Evolutionary conservation across 1,284 basidiomycete species (phyloP), one percentile per base, ranked within the genome.

Genomic region (Pyrrhoderma noxium): DNA sequence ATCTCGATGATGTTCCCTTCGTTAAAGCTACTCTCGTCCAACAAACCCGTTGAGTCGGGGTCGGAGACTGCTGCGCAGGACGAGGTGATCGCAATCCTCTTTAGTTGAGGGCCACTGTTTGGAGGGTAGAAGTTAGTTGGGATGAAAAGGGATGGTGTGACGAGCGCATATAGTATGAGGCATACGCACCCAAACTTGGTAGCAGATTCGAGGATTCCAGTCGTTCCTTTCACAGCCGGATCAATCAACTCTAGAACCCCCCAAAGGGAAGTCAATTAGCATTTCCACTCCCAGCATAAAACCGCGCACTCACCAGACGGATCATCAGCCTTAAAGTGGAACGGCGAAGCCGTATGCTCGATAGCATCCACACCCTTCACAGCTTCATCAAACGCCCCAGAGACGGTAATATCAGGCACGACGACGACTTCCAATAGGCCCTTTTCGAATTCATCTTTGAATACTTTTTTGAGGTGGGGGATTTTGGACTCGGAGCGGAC

Each of bases 301-400:
- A 27, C 13, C 8, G 19, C 16, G 3, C 23, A 38, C 52, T 45
- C 5, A 60, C 64, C 70, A 27, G 67, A 52, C 22, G 70, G 69
- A 48, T 70, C 65, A 41, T 64, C 59, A 14, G 62, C 63, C 2
- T 64, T 59, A 47, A 67, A 62, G 51, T 65, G 62, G 57, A 70
- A 69, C 9, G 74, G 74, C 13, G 72, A 72, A 1, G 73, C 73
- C 40, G 69, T 72, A 64, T 77, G 74, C 35, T 65, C 65, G 38
- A 75, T 77, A 3, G 70, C 82, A 56, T 80, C 76, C 0, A 86
- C 76, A 1, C 71, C 82, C 61, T 79, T 79, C 35, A 87, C 80
- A 1, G 80, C 80, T 41, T 83, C 79, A 58, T 86, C 82, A 57
- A 86, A 87, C 2, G 78, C 80, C n/a, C 77, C 79, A 7, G 42